A percentile compares a stretch with the other conserved stretches of the same genome.
phyloP scores from a whole-genome alignment of 2,329 filamentous ascomycete species.

The Chaetomiaceae sp. region DNA sequence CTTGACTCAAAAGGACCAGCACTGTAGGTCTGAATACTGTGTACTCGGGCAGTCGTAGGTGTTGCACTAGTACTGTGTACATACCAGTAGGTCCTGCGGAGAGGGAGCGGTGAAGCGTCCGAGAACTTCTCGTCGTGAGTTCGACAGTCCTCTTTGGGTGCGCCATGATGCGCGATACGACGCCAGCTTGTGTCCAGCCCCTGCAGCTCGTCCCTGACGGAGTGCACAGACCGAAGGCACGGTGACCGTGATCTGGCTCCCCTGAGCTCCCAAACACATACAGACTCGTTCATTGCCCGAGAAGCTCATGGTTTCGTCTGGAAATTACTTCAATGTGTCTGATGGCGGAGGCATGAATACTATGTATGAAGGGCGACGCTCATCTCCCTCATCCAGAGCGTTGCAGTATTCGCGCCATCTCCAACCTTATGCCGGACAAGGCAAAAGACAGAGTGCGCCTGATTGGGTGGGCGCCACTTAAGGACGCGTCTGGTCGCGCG shows the following conservation, averaged over 20 bases:
- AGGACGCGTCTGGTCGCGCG: neutral
- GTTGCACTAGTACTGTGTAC: too few relatives aligned
- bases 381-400: neutral
- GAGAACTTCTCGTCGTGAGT: too few relatives aligned
- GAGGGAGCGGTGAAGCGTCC: conserved; percentile 8
- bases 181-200: neutral
- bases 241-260: too few relatives aligned
- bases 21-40: too few relatives aligned
- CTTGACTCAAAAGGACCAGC: too few relatives aligned
- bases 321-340: too few relatives aligned
- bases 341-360: neutral
- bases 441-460: neutral
- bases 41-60: too few relatives aligned
- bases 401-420: neutral
- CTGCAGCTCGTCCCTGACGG: neutral
- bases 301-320: neutral
- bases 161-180: conserved; percentile 1
- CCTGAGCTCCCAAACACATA: too few relatives aligned
- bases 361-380: too few relatives aligned
- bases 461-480: conserved; percentile 7
- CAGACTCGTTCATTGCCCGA: too few relatives aligned
- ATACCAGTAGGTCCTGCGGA: too few relatives aligned
- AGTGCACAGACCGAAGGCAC: neutral
- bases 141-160: neutral
- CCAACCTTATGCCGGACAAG: neutral